Evolutionary conservation across 768 basidiomycete genomes (phyloP), one percentile per base, ranked within the genome.

Genomic region (Xerocomus brunneocitrinus): DNA sequence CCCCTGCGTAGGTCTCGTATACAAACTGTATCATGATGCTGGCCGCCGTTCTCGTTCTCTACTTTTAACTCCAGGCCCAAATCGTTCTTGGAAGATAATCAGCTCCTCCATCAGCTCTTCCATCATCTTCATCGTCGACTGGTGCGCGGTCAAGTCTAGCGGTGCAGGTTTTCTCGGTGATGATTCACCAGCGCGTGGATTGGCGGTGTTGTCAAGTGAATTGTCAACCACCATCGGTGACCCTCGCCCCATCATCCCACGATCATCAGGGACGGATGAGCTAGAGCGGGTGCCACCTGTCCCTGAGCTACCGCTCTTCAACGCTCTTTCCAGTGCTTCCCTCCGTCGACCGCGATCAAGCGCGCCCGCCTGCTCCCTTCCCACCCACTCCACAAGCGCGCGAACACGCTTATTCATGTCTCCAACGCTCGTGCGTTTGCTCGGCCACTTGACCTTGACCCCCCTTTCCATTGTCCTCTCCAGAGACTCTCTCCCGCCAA

Each of bases 321-420:
- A 66, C 3, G 79, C 76, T 43, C 76, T 80, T 53, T 82, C 80
- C 55, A 92, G 66, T 3, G 89, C 84, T 45, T 86, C 84, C 58
- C 79, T 77, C 56, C 89, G 74, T 59, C 88, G 77, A 28, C 76
- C 77, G 40, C 90, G 81, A 65, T 91, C 90, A 35, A 79, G 74
- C 9, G 86, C 85, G 58, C 76, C 82, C 8, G 86, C 89, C 69
- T 92, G 89, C 64, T 92, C 89, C 53, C 91, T 76, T 28, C 87
- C 89, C n/a, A 97, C 91, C 84, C 90, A 98, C 63, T 97, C 95
- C 19, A 95, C 83, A 45, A 98, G 77, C 40, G 87, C 82, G 34
- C 91, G 79, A 24, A 95, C 91, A 25, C 95, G 84, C 73, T 97
- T 97, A 69, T 92, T 90, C 92, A 98, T 95, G 68, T 98, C 95